Evolutionary conservation across 2,329 filamentous ascomycete genomes (phyloP), one percentile per base, ranked within the genome.

Genomic region (Talaromyces atroroseus): DNA sequence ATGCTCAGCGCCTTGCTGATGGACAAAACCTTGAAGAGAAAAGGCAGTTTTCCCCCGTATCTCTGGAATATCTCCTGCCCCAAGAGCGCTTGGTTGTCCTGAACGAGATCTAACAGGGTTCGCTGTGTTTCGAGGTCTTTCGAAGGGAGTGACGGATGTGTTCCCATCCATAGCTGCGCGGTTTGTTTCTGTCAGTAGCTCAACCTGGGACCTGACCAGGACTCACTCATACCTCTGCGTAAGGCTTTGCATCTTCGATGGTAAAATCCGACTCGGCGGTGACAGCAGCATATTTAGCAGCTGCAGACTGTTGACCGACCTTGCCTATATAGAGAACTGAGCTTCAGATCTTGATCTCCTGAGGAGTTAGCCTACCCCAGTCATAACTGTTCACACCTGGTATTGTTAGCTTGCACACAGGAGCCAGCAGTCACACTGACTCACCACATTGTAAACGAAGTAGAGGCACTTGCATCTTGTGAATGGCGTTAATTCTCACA

Each of bases 11-110:
- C 94, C 74, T 97, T 99, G 75, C 87, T 85, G 76, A 97, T 94
- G 32, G 91, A 96, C 26, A 99, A 82, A 18, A 99, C 92, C 76
- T 99, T 99, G 86, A 99, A 95, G 56, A 99, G 82, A 73, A 97
- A 99, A 0, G 94, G 94, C 1, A 99, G 82, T 73, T 90, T 95
- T 64, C 84, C 79, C 59, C 84, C 86, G 71, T 92, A 97, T 68
- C 83, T 85, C 60, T 88, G 80, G 46, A 82, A 81, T 58, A 97
- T 83, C 14, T 89, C 82, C 0, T 79, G 71, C 0, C 89, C 90
- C 63, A 99, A 82, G 51, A 99, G 82, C 21, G 86, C 84, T 67
- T 90, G 82, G 76, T 97, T 96, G 64, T 92, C 89, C 69, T 90
- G 80, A 53, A 96, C 86, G 47, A 97, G 81, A 59, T 96, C 91